Conservation (phyloP, 2,329 filamentous ascomycete species). For the Rugonectria rugulosa region DNA sequence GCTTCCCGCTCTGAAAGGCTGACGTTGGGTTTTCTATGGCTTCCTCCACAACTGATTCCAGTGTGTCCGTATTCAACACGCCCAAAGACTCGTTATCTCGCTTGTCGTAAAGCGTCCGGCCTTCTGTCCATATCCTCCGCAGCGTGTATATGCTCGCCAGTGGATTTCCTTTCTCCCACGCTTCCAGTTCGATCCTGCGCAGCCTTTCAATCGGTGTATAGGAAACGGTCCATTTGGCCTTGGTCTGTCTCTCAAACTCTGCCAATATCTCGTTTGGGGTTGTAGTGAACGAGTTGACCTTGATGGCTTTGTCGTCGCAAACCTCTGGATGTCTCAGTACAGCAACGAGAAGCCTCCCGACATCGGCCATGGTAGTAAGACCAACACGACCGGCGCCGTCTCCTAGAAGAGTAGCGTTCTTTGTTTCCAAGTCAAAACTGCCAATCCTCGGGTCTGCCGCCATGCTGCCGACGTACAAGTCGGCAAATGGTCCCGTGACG, state of each 20-base stretch:
- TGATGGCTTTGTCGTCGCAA: slow-evolving; percentile 64
- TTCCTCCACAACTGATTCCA: slow-evolving; percentile 56
- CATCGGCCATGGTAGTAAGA: slow-evolving; percentile 76
- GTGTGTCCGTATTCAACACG: slow-evolving; percentile 52
- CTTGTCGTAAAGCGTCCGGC: slow-evolving; percentile 73
- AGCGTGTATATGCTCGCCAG: slow-evolving; percentile 65
- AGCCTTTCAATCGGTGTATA: slow-evolving; percentile 57
- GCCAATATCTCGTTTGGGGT: slow-evolving; percentile 68
- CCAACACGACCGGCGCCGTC: slow-evolving; percentile 68
- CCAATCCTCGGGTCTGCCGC: slow-evolving; percentile 49
- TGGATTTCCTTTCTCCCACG: slow-evolving; percentile 62
- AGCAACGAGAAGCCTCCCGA: slow-evolving; percentile 71
- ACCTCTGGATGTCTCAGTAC: slow-evolving; percentile 64
- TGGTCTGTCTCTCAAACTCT: slow-evolving; percentile 74
- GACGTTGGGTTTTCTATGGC: background rate
- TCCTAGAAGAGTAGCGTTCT: slow-evolving; percentile 67
- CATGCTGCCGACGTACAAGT: slow-evolving; percentile 62
- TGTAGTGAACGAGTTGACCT: slow-evolving; percentile 75
- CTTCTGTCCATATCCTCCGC: slow-evolving; percentile 75
- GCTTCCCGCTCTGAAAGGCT: background rate
- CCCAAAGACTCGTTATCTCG: slow-evolving; percentile 71
- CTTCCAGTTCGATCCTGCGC: slow-evolving; percentile 63
- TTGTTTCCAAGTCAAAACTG: slow-evolving; percentile 64
- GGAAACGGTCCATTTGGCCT: slow-evolving; percentile 51
- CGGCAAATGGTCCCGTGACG: slow-evolving; percentile 74